Evolutionary conservation across 2,329 filamentous ascomycete species (phyloP), one percentile per base, ranked within the genome.

Genomic region (Aureobasidium melanogenum): DNA sequence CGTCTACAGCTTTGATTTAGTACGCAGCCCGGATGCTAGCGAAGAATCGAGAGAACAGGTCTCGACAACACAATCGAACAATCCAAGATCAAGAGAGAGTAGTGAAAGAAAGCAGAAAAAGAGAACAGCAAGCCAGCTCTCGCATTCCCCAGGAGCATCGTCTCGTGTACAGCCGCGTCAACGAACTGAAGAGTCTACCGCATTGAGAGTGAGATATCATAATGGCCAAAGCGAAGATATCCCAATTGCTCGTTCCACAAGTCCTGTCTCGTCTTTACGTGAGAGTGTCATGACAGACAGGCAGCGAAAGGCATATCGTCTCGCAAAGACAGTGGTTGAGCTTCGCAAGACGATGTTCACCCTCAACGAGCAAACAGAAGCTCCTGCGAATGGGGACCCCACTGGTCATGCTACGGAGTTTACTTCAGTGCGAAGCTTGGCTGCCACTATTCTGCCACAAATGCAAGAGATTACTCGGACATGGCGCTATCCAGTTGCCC

Each of bases 1-100:
- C 64, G 84, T 88, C 55, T 72, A 72, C 72, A 82, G 82, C 66
- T 88, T 88, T 67, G 84, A 88, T 67, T 77, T 88, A 17, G 73
- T 85, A 46, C 78, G 79, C 51, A 82, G 79, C 65, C 79, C 82
- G 1, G 83, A 85, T 72, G 80, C 79, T 8, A 72, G 74, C 61
- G 80, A 83, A 24, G 66, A 69, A 17, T 10, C 57, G 14, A 26
- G 59, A 15, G 28, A 51, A 19, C n/a, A n/a, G 10, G 12, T 17
- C 7, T 17, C 28, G 19, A 38, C 48, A 38, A 2, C 10, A 6
- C 28, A 26, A 32, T 15, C 48, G 17, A 50, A 32, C n/a, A 63
- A 14, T 43, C 34, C 55, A 14, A 52, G 64, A 34, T 66, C 64
- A 2, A 69, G 68, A 43, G 61, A 64, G 19, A 66, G 71, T 12